Evolutionary conservation across 352 stramenopile species (phyloP).

Genomic region (Phytophthora cactorum): DNA sequence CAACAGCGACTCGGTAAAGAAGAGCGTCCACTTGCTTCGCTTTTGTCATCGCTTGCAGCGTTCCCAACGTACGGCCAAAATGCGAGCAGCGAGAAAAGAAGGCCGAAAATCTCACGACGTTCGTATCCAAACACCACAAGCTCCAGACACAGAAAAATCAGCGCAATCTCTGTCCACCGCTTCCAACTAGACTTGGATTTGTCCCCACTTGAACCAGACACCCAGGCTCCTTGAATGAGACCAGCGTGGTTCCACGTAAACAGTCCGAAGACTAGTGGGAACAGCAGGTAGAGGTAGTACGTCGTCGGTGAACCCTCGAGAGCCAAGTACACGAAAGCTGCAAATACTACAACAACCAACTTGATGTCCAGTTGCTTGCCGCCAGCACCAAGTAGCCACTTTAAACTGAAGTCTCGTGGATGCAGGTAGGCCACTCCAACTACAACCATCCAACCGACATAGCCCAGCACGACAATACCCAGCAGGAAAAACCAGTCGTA

Average conservation of each 20-base stretch:
- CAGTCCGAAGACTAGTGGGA: conserved; percentile 71
- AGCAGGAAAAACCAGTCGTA: conserved; percentile 89
- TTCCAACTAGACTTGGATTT: conserved; percentile 22
- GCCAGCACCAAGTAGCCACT: conserved; percentile 30
- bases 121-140: conserved; percentile 77
- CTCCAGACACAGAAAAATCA: conserved; percentile 63
- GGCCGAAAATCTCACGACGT: conserved; percentile 66
- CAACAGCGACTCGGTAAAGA: conserved; percentile 38
- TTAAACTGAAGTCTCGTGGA: conserved; percentile 40
- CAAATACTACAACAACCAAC: conserved; percentile 27
- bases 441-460: conserved; percentile 80
- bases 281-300: conserved; percentile 82
- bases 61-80: conserved; percentile 48
- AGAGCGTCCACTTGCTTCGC: conserved; percentile 7
- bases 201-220: not conserved
- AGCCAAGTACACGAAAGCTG: conserved; percentile 55
- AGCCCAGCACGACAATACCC: conserved; percentile 74
- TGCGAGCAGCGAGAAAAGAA: conserved; percentile 66
- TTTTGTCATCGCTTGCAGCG: conserved; percentile 7
- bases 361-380: conserved; percentile 42
- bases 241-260: conserved; percentile 55
- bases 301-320: conserved; percentile 73
- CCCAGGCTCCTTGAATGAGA: conserved; percentile 31
- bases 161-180: conserved; percentile 35
- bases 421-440: conserved; percentile 63